Percentiles rank a stretch among this genome's conserved stretches.
Evolutionary conservation across 352 stramenopile genomes (phyloP).

Genomic region (Hyaloperonospora arabidopsidis): DNA sequence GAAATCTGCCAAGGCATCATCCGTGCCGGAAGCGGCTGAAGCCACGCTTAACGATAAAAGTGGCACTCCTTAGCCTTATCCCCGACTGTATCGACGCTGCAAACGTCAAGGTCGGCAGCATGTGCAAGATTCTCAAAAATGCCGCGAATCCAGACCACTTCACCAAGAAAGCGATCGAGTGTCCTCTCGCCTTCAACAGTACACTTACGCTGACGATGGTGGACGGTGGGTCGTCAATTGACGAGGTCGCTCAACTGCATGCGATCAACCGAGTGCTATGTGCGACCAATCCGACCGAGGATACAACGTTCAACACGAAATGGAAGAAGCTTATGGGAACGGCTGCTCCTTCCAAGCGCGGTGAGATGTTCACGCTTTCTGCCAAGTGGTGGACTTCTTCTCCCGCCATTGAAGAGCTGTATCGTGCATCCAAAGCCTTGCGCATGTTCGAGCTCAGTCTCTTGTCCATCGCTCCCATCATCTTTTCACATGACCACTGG

Average conservation of each 20-base stretch:
- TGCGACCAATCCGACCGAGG: background rate
- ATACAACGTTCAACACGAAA: background rate
- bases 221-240: too few species aligned
- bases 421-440: background rate
- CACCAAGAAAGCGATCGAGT: too few species aligned
- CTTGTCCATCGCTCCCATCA: background rate
- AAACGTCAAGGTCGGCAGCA: background rate
- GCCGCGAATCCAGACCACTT: background rate
- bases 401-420: background rate
- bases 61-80: background rate
- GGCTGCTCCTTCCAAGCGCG: background rate
- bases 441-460: slow-evolving; percentile 1
- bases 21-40: too few species aligned
- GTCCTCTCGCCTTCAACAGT: too few species aligned
- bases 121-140: background rate
- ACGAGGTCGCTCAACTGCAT: too few species aligned
- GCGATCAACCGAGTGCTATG: background rate
- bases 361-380: background rate
- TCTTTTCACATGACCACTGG: background rate
- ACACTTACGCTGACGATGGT: background rate
- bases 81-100: background rate
- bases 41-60: too few species aligned
- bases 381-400: background rate
- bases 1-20: too few species aligned
- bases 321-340: background rate